Evolutionary conservation across 768 basidiomycete genomes (phyloP).

Genomic region (Mycena filopes): DNA sequence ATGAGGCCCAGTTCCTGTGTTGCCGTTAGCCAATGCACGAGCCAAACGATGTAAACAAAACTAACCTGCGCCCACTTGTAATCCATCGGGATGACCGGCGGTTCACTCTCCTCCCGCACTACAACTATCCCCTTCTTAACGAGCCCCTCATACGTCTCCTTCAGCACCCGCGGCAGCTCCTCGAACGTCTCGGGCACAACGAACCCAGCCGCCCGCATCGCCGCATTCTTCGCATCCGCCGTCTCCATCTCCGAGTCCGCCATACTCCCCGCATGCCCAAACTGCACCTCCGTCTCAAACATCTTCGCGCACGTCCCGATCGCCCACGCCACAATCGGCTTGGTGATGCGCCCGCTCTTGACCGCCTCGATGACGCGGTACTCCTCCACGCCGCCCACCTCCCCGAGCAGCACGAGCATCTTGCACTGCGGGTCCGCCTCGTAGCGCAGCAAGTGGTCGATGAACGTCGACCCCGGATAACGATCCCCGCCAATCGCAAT

Average conservation of each 20-base stretch:
- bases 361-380: conserved; percentile 99
- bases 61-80: conserved; percentile 96
- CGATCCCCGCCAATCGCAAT: conserved; percentile 99
- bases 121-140: conserved; percentile 74
- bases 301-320: conserved; percentile 99
- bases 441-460: conserved; percentile 98
- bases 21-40: neutral
- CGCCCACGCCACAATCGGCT: conserved; percentile 99
- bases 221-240: conserved; percentile 96
- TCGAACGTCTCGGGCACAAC: conserved; percentile 98
- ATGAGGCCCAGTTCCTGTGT: conserved; percentile 88
- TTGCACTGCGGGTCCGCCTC: conserved; percentile 98
- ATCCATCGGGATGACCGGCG: conserved; percentile 99
- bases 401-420: conserved; percentile 98
- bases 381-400: conserved; percentile 99
- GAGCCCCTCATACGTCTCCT: conserved; percentile 86
- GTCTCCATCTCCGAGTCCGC: conserved; percentile 98
- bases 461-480: conserved; percentile 98
- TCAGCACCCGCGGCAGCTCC: conserved; percentile 87
- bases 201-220: conserved; percentile 95
- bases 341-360: conserved; percentile 91
- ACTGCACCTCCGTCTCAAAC: conserved; percentile 99
- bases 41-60: neutral
- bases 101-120: conserved; percentile 82
- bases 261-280: conserved; percentile 98